These are phyloP conservation scores for Solanum medicagineum DNA, from an alignment of 257 asterid genomes.

Conservation along the genomic window DNA sequence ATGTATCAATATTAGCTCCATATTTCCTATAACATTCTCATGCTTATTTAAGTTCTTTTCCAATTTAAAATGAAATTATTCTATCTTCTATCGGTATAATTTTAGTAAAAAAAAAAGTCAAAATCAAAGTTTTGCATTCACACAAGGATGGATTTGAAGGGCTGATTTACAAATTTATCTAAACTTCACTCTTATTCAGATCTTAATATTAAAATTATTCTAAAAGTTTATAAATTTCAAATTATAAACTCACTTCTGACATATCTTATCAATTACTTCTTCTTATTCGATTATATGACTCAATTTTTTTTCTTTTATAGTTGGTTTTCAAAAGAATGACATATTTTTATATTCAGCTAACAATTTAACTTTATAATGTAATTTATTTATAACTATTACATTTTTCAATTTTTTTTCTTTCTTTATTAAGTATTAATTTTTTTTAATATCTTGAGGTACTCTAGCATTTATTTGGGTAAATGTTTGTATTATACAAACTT, in stretches of 20 bases:
- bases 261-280: neutral
- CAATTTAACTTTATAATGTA: no score
- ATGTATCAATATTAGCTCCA: neutral
- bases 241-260: neutral
- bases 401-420: no score
- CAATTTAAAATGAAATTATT: neutral
- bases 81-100: neutral
- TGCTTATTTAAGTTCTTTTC: neutral
- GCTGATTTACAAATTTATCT: neutral
- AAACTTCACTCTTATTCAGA: neutral
- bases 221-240: neutral
- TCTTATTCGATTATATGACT: no score
- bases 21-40: neutral
- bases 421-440: no score
- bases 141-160: neutral
- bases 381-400: no score
- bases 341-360: no score
- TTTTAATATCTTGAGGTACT: neutral
- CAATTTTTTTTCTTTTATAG: no score
- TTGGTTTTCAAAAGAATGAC: no score
- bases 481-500: neutral
- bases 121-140: neutral
- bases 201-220: rapidly evolving
- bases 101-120: neutral
- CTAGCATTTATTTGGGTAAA: neutral